Evolutionary conservation across 176 grass and related monocot genomes (phyloP), one percentile per base, ranked within the genome.

Genomic region (Cenchrus fungigraminus): DNA sequence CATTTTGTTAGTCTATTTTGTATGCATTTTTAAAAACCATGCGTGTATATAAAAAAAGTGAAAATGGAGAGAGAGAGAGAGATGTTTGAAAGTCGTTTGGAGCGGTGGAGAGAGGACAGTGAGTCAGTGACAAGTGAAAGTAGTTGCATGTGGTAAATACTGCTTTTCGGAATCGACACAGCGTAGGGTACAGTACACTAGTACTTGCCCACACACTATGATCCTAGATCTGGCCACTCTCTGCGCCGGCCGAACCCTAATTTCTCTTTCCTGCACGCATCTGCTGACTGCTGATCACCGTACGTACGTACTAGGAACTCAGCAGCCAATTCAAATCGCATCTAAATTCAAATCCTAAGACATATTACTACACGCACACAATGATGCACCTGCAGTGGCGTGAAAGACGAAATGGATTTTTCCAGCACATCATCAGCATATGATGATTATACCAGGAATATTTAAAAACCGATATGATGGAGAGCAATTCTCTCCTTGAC

Each of bases 101-200:
- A 71, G 14, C 25, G 46, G 55, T 60, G 58, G 67, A 28, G 28
- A 28, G 68, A 14, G 22, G 31, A 17, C 59, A 77, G 19, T 86
- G 84, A 86, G 31, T 12, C 59, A 77, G 19, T 86, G 84, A 86
- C 84, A 68, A 90, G 84, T 79, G 80, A 84, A 90, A 84, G 80
- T 83, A 62, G 52, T 70, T 84, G 75, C 74, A 74, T 84, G 69
- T 47, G 75, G 62, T 84, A 63, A 87, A 75, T 14, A 16, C 73
- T 79, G 69, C 40, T 43, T 61, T 79, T 66, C 44, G 47, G 74
- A 73, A 68, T 73, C 60, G 45, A 16, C 74, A 83, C 50, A 49
- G 17, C 28, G 49, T 32, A 83, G 49, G 2, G 15, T 74, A 79
- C 88, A 29, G 59, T 68, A 47, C 13, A n/a, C 57, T 67, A 90